Evolutionary conservation across 2,329 filamentous ascomycete genomes (phyloP), one percentile per base, ranked within the genome.

Genomic region (Alternaria dauci): DNA sequence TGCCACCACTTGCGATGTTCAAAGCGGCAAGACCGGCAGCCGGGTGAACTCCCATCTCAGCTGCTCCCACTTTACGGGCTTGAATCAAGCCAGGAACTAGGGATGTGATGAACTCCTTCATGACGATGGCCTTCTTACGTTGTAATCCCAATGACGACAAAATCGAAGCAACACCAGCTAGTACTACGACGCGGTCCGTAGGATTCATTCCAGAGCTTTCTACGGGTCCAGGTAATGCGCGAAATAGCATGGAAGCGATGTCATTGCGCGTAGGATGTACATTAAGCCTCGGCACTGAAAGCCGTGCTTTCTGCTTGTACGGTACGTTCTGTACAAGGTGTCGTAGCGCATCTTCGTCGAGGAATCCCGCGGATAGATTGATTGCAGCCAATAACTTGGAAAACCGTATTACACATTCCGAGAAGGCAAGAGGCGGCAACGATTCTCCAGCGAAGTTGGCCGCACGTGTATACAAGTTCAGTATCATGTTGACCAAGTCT

Each of bases 1-100:
- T 91, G 39, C 66, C 68, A 8, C 72, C 73, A 34, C 70, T 73
- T 8, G 67, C 69, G 65, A 78, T 74, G 65, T 88, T 90, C 30
- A 95, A 81, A 12, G 90, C 89, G 26, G 93, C 89, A 52, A 97
- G 82, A 0, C 93, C 94, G 9, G 94, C 93, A 18, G 94, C 94
- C 41, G 95, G 95, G 79, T 98, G 94, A 36, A 99, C 92, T 4
- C 94, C 95, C 72, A 95, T 92, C 74, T 98, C 95, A n/a, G 95
- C 94, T 41, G 95, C 95, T 32, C 94, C 94, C 48, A 94, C 86
- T 47, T 96, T 97, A 39, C 95, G 87, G 16, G 95, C 95, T 78
- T 97, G 93, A 5, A 97, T 90, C 8, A 99, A 84, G 3, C 92
- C 93, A 34, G 89, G 90, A 53, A 96, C 92, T 41, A 98, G 84